Base-by-base conservation (phyloP, 768 basidiomycete genomes). In the Leccinum subgranulosum region DNA sequence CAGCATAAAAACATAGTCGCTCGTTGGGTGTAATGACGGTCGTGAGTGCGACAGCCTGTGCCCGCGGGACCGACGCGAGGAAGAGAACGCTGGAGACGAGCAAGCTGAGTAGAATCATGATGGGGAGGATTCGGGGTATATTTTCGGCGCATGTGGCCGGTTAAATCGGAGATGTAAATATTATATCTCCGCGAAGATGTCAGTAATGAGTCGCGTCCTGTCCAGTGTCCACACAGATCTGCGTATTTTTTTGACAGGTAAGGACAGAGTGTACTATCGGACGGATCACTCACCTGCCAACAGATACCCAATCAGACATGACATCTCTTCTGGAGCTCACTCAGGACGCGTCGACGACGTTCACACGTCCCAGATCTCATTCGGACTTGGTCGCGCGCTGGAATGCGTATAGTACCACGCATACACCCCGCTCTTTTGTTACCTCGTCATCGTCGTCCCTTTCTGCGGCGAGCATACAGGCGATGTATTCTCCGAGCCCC, bases 1-100 rank as follows among this genome's bases (percentile, higher is more conserved):
- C 92, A 6, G 94, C 92, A 66, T 91, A 98, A 75, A 97, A 98
- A 74, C 97, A 99, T 64, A 90, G 72, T 34, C 90, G 80, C 66
- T 92, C 88, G 64, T 92, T 93, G 1, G 91, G 84, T 15, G 81
- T 74, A 60, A 94, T 85, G 21, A 84, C 73, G 3, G 92, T 94
- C 8, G 93, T 94, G 41, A 96, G 74, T 1, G 93, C 90, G 1
- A 88, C 82, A 12, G 83, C 85, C 25, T 70, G 71, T 34, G 73
- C 73, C 7, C 73, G 71, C 53, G 58, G 76, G 14, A 79, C 19
- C 6, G 67, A 61, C 14, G 66, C 62, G 17, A 72, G 65, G 56
- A 79, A 66, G 47, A 74, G 53, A 14, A 59, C n/a, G 51, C 56
- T 36, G 4, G 58, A 63, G 10, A 45, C 53, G 45, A 74, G 59